Conservation (phyloP, 352 stramenopile species). For the Peronospora destructor region DNA sequence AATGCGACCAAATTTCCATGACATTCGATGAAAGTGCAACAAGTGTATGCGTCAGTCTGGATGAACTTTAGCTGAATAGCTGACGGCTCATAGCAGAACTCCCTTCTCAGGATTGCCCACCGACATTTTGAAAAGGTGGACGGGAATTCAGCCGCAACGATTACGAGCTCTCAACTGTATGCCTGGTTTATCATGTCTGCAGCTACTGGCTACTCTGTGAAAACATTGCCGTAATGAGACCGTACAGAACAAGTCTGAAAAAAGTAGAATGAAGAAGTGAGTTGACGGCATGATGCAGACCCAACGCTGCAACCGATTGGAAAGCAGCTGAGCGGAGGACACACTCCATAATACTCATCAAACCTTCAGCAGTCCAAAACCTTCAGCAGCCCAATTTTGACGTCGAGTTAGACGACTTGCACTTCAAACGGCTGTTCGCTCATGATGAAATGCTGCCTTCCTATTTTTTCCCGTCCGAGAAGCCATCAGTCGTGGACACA, state of each 20-base stretch:
- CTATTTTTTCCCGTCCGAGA: slow-evolving; percentile 57
- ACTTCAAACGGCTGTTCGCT: slow-evolving; percentile 48
- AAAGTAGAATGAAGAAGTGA: slow-evolving; percentile 83
- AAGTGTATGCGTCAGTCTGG: slow-evolving; percentile 34
- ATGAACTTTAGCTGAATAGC: slow-evolving; percentile 36
- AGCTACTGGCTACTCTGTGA: slow-evolving; percentile 38
- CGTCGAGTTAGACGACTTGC: slow-evolving; percentile 66
- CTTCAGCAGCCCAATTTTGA: slow-evolving; percentile 17
- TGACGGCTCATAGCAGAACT: slow-evolving; percentile 52
- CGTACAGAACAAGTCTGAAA: slow-evolving; percentile 80
- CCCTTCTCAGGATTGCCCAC: slow-evolving; percentile 36
- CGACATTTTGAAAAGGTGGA: slow-evolving; percentile 43
- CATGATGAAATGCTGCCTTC: slow-evolving; percentile 76
- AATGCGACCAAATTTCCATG: slow-evolving; percentile 46
- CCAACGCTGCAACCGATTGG: slow-evolving; percentile 9
- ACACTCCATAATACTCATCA: background rate
- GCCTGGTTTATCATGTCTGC: slow-evolving; percentile 61
- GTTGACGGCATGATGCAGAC: slow-evolving; percentile 29
- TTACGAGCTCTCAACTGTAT: slow-evolving; percentile 52
- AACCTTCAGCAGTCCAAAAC: too few relatives aligned
- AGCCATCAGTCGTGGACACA: slow-evolving; percentile 3
- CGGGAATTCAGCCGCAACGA: slow-evolving; percentile 41
- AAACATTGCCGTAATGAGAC: slow-evolving; percentile 88
- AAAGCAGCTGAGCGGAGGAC: slow-evolving; percentile 13
- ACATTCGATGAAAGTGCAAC: slow-evolving; percentile 43